Base-by-base conservation (phyloP, 2,329 filamentous ascomycete species). In the Pseudocercospora eumusae region DNA sequence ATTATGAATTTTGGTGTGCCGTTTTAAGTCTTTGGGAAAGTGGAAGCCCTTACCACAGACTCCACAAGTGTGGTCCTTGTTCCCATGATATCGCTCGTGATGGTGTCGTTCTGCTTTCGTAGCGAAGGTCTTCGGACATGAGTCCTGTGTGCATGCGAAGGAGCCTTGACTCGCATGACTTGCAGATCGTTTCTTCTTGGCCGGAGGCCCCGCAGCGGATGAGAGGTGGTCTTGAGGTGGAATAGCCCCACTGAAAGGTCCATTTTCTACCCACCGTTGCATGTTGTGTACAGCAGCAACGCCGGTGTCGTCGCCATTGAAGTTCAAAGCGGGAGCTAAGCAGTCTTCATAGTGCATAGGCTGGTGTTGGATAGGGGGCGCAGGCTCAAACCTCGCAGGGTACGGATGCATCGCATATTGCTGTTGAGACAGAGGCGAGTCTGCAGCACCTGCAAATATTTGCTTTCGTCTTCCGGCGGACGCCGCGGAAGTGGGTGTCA, bases 51-150 rank as follows among this genome's bases (percentile, higher is more conserved):
- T 52, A 11, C 23, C 33, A 25, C 59, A 61, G 0, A 61, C 10
- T 1, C 45, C 52, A 31, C 59, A 61, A 6, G 45, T 31, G 0
- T 56, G 31, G 8, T 55, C 28, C 4, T 23, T 1, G 1, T 33
- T 9, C 11, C 33, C 42, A 40, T 61, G 59, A n/a, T 55, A 61
- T n/a, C 59, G 59, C 28, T 54, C 23, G 44, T 61, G 59, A 20
- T 61, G 59, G 5, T 45, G 20, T 42, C 45, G 44, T 9, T 45
- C 54, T 25, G 59, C 55, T 8, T 36, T 61, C 20, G 42, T 56
- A 4, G 9, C 9, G 5, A 61, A 61, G 1, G 44, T 47, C 20
- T 57, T 56, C 0, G 53, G 28, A 10, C 59, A 61, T 0, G 23
- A 31, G 55, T 23, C 23, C 53, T 57, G 21, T 28, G n/a, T 47